Percentiles rank a stretch among this genome's conserved stretches.
Conservation (phyloP, 129 eudicot species). For the Cynara cardunculus region DNA sequence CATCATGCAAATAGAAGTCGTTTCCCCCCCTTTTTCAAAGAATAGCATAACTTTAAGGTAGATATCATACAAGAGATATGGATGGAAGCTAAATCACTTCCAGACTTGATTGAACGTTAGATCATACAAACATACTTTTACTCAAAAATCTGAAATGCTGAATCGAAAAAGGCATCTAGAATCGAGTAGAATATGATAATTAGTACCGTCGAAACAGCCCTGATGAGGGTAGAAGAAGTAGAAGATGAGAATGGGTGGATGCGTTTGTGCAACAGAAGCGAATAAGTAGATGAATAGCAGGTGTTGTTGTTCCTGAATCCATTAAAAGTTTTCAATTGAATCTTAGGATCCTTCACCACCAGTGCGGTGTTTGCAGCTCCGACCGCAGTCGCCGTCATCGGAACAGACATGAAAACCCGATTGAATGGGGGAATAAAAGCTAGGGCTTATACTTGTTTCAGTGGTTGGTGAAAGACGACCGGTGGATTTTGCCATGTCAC, state of each 20-base stretch:
- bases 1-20: background rate
- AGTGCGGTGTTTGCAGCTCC: conserved; percentile 44
- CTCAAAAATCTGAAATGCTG: background rate
- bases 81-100: background rate
- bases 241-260: conserved; percentile 18
- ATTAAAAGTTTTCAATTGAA: conserved; percentile 35
- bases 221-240: conserved; percentile 34
- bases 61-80: background rate
- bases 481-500: too few relatives aligned
- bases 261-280: conserved; percentile 38
- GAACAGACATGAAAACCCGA: background rate
- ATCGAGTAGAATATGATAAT: background rate
- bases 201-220: conserved; percentile 80
- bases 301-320: conserved; percentile 34
- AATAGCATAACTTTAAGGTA: background rate
- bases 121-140: background rate
- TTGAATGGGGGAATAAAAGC: background rate
- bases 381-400: conserved; percentile 64
- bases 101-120: background rate
- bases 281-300: conserved; percentile 33
- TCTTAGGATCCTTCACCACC: conserved; percentile 30
- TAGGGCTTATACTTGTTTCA: conserved; percentile 6
- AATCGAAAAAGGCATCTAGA: background rate
- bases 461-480: too few relatives aligned
- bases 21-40: background rate